A percentile compares a stretch with the other conserved stretches of the same genome.
These are phyloP conservation scores for Zymoseptoria pseudotritici DNA, from an alignment of 2,329 filamentous ascomycete genomes.

Conservation along the genomic window DNA sequence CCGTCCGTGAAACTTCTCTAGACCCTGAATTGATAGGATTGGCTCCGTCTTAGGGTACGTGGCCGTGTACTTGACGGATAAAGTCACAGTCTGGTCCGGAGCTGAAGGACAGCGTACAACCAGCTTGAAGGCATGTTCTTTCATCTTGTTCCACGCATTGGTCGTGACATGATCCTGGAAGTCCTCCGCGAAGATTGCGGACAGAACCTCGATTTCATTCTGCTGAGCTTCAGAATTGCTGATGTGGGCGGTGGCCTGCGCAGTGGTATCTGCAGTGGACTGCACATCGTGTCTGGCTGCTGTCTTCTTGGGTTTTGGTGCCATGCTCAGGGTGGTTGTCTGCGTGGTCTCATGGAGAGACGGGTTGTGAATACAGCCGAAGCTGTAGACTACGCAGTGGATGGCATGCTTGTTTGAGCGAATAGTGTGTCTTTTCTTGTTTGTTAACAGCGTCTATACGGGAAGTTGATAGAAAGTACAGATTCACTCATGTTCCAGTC, in stretches of 20 bases:
- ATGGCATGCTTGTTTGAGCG: conserved; percentile 2
- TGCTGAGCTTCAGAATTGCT: conserved; percentile 79
- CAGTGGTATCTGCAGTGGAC: conserved; percentile 9
- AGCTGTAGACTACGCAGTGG: conserved; percentile 32
- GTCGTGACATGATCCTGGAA: conserved; percentile 63
- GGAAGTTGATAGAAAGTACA: neutral
- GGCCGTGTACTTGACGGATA: conserved; percentile 76
- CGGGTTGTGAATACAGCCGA: conserved; percentile 37
- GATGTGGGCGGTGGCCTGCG: conserved; percentile 26
- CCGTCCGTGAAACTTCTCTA: conserved; percentile 58
- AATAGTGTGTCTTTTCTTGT: neutral
- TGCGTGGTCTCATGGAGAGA: conserved; percentile 9
- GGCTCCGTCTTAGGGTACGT: conserved; percentile 86
- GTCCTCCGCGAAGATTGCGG: conserved; percentile 85
- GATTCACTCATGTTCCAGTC: neutral
- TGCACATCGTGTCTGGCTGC: conserved; percentile 21
- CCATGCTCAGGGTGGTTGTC: conserved; percentile 29
- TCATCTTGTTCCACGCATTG: conserved; percentile 77
- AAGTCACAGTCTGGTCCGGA: conserved; percentile 59
- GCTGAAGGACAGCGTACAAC: conserved; percentile 67
- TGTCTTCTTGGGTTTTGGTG: conserved; percentile 35
- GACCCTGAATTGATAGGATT: conserved; percentile 59
- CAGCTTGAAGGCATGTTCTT: conserved; percentile 72
- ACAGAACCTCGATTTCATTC: conserved; percentile 77
- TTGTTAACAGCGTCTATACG: neutral